Percentiles rank a stretch among this genome's conserved stretches.
Conservation (phyloP, 371 early-diverging fungal species). For the Zopfochytrium polystomum region DNA sequence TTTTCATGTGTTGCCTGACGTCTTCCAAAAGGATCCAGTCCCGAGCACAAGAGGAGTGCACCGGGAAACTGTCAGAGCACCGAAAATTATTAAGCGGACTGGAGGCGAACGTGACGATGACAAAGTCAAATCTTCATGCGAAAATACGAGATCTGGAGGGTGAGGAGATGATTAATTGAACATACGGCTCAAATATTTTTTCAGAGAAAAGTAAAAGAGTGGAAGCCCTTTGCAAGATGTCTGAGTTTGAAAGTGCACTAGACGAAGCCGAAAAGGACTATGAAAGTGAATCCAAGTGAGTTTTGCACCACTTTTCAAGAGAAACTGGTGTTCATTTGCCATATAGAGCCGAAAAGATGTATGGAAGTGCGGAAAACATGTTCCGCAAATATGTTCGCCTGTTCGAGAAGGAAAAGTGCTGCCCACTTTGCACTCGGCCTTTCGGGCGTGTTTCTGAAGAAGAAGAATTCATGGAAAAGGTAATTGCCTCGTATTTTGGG, state of each 20-base stretch:
- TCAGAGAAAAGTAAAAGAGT: slow-evolving; percentile 30
- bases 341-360: slow-evolving; percentile 18
- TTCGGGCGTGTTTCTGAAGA: slow-evolving; percentile 53
- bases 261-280: slow-evolving; percentile 29
- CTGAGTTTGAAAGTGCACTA: slow-evolving; percentile 17
- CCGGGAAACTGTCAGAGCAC: too few species aligned
- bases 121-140: slow-evolving; percentile 11
- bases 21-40: too few species aligned
- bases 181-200: slow-evolving; percentile 20
- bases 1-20: not conserved
- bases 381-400: slow-evolving; percentile 58
- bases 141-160: too few species aligned
- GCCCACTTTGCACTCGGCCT: slow-evolving; percentile 70
- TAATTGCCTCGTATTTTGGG: slow-evolving; percentile 16
- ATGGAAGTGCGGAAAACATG: slow-evolving; percentile 50
- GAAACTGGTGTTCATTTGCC: not conserved
- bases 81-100: slow-evolving; percentile 8
- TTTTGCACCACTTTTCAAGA: slow-evolving; percentile 7
- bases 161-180: slow-evolving; percentile 11
- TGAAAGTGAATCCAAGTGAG: slow-evolving; percentile 21
- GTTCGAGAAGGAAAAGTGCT: slow-evolving; percentile 50
- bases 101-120: slow-evolving; percentile 6
- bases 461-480: slow-evolving; percentile 51
- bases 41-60: too few species aligned
- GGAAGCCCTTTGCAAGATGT: slow-evolving; percentile 8